These are phyloP conservation scores for Sporormia fimetaria DNA, from an alignment of 495 filamentous ascomycete species.

Conservation along the genomic window DNA sequence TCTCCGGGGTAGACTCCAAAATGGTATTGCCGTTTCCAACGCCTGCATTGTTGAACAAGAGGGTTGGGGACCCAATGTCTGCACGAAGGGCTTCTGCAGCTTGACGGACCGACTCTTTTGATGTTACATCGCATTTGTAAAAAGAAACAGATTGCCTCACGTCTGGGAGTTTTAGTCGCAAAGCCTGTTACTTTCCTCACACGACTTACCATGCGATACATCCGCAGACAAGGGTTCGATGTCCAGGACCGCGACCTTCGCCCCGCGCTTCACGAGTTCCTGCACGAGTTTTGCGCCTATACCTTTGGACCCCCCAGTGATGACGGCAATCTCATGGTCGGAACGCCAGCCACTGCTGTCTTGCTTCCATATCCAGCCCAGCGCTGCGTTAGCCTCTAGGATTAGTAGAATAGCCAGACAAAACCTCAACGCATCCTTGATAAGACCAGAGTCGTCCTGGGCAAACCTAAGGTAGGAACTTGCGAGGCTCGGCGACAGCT, in stretches of 20 bases:
- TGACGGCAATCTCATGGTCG: slow-evolving; percentile 42
- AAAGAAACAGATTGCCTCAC: slow-evolving; percentile 15
- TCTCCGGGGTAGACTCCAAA: slow-evolving; percentile 37
- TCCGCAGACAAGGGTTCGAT: slow-evolving; percentile 18
- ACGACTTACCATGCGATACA: slow-evolving; percentile 7
- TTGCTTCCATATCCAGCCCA: slow-evolving; percentile 34
- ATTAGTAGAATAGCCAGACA: slow-evolving; percentile 27
- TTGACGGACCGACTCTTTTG: slow-evolving; percentile 35
- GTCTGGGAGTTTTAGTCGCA: slow-evolving; percentile 4
- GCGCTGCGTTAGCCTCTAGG: slow-evolving; percentile 34
- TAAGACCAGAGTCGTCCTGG: slow-evolving; percentile 14
- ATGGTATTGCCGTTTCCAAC: slow-evolving; percentile 39
- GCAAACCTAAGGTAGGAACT: too few species aligned
- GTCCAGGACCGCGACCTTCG: slow-evolving; percentile 39
- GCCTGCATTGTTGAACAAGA: slow-evolving; percentile 51
- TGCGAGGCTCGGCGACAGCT: too few species aligned
- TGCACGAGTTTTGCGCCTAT: slow-evolving; percentile 44
- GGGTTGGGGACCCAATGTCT: slow-evolving; percentile 40
- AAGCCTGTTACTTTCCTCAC: background rate
- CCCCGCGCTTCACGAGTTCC: slow-evolving; percentile 37
- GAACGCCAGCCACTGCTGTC: slow-evolving; percentile 35
- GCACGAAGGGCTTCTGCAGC: slow-evolving; percentile 39
- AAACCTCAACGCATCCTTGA: slow-evolving; percentile 19
- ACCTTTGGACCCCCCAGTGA: slow-evolving; percentile 49
- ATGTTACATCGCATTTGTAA: slow-evolving; percentile 45